A percentile compares a stretch with the other conserved stretches of the same genome.
Evolutionary conservation across 306 rosid species (phyloP).

Genomic region (Luffa acutangula): DNA sequence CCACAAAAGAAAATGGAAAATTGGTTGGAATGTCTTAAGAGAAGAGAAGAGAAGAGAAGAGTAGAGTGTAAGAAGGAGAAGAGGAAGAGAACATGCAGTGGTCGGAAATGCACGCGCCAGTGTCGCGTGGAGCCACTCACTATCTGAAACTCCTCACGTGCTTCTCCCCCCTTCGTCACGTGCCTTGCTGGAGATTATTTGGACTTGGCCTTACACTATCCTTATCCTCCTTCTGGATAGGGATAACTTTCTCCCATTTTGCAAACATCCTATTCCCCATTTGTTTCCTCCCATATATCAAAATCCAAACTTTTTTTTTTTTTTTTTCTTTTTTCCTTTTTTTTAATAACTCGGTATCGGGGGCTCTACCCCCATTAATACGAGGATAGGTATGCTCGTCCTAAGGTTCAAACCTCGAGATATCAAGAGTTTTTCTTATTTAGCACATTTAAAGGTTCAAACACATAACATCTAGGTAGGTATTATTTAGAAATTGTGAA

Average conservation of each 20-base stretch:
- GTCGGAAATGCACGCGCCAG: slow-evolving; percentile 5
- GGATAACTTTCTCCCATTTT: neutral
- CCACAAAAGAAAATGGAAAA: neutral
- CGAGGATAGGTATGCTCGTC: too few relatives aligned
- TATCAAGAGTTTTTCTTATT: too few relatives aligned
- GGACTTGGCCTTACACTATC: neutral
- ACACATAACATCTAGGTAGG: too few relatives aligned
- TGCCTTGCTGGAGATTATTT: slow-evolving; percentile 2
- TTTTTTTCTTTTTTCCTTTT: too few relatives aligned
- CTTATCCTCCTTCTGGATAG: neutral
- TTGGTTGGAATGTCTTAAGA: neutral
- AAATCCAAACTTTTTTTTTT: too few relatives aligned
- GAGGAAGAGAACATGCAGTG: neutral
- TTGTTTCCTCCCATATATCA: neutral
- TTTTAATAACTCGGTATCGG: too few relatives aligned
- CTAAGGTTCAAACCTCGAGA: too few relatives aligned
- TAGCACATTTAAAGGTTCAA: too few relatives aligned
- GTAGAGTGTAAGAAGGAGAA: neutral
- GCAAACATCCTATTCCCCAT: neutral
- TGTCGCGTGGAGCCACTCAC: neutral
- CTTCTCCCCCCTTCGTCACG: neutral
- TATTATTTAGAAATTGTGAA: too few relatives aligned
- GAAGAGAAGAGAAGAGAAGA: neutral
- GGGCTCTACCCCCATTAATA: too few relatives aligned
- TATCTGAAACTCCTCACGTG: neutral